These are phyloP conservation scores for Leishmania martiniquensis DNA, from an alignment of 208 protist genomes.

Conservation along the genomic window DNA sequence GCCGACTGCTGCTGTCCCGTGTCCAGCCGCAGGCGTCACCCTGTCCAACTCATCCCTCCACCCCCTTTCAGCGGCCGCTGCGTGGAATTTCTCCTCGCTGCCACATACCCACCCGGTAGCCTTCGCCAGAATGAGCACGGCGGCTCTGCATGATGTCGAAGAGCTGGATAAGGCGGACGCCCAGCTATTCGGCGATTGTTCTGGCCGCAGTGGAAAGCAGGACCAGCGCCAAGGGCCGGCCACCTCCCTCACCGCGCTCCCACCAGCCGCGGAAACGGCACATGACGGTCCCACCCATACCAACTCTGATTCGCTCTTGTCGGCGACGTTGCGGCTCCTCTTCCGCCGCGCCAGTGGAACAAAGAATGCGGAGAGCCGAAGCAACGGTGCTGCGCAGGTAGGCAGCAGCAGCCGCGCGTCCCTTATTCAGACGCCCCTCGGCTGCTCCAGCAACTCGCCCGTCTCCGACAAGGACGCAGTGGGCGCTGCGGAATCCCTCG, in stretches of 20 bases:
- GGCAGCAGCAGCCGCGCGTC: no score
- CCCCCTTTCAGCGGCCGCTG: background rate
- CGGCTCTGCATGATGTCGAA: background rate
- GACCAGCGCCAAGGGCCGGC: background rate
- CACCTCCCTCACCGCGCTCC: background rate
- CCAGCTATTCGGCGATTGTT: no score
- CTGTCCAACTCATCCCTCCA: background rate
- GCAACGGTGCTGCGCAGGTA: no score
- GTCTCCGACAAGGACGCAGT: no score
- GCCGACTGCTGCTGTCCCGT: background rate
- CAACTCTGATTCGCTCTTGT: background rate
- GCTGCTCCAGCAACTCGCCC: no score
- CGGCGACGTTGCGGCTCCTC: background rate
- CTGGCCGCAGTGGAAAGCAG: background rate
- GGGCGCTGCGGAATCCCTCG: background rate
- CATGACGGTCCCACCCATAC: background rate
- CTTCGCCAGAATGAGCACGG: background rate
- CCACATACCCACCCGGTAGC: background rate
- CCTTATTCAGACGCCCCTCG: no score
- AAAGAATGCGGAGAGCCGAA: background rate
- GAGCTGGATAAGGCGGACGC: background rate
- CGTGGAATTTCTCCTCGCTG: background rate
- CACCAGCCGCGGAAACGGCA: background rate
- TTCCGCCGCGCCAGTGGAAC: background rate
- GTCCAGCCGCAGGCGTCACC: background rate